These are phyloP conservation scores for Puya raimondii DNA, from an alignment of 176 grass and related monocot genomes.

Conservation along the genomic window DNA sequence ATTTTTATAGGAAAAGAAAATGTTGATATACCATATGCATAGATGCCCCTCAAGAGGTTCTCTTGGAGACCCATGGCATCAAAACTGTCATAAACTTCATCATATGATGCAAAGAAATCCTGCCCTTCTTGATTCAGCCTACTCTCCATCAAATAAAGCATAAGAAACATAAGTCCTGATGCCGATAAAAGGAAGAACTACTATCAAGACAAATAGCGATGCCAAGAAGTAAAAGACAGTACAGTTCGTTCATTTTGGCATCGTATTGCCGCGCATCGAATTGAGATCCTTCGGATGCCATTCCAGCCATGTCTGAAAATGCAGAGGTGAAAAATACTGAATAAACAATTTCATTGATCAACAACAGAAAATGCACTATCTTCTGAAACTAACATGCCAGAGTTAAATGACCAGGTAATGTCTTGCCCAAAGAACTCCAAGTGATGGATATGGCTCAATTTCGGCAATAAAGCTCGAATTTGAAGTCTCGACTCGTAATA, in stretches of 20 bases:
- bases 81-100: constrained; percentile 13
- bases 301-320: neutral
- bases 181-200: neutral
- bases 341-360: neutral
- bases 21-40: constrained; percentile 7
- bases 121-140: constrained; percentile 8
- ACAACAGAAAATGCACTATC: neutral
- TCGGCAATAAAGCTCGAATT: no score
- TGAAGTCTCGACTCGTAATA: no score
- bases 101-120: constrained; percentile 16
- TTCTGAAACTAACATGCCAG: no score
- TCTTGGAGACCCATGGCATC: constrained; percentile 9
- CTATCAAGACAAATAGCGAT: neutral
- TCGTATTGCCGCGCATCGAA: constrained; percentile 8
- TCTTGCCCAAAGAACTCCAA: neutral
- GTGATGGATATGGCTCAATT: no score
- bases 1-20: no score
- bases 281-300: neutral
- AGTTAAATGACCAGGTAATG: neutral
- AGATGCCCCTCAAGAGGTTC: constrained; percentile 14
- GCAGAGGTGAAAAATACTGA: neutral
- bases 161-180: neutral
- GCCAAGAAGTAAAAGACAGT: neutral
- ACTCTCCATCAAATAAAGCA: neutral
- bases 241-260: constrained; percentile 5